Percentiles rank a stretch among this genome's conserved stretches.
Evolutionary conservation across 345 rosid species (phyloP).

Genomic region (Garcia nutans): DNA sequence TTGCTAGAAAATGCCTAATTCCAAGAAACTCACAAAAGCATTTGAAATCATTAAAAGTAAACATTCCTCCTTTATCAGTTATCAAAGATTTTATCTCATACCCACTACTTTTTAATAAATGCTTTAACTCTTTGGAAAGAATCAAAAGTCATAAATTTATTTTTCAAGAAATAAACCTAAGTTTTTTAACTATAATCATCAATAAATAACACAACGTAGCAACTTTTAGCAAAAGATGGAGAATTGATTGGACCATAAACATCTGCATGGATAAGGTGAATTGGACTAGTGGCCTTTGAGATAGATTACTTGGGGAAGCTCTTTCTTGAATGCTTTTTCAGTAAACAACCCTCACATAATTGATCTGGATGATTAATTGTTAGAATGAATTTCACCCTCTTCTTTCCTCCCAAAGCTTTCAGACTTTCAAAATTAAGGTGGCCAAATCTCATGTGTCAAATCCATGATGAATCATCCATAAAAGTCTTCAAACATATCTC

Average conservation of each 20-base stretch:
- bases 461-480: neutral
- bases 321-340: neutral
- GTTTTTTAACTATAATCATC: too few relatives aligned
- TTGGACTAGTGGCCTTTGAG: neutral
- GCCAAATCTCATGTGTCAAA: conserved; percentile 4
- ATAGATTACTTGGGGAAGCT: neutral
- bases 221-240: too few relatives aligned
- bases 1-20: neutral
- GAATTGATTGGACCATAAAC: neutral
- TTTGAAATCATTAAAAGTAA: neutral
- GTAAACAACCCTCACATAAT: conserved; percentile 3
- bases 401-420: neutral
- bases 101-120: too few relatives aligned
- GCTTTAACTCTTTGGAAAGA: too few relatives aligned
- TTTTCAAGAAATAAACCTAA: too few relatives aligned
- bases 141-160: too few relatives aligned
- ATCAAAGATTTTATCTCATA: neutral
- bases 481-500: neutral
- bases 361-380: conserved; percentile 1
- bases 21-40: neutral
- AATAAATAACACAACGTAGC: too few relatives aligned
- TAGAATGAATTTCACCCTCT: conserved; percentile 2
- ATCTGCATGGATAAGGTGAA: conserved; percentile 5
- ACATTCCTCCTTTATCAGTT: too few relatives aligned
- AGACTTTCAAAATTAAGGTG: neutral